These are phyloP conservation scores for sunflower (Helianthus annuus) DNA, from an alignment of 129 eudicot species.

Conservation along the genomic window HanXRQr2.0-SUNRISE NC_035433.2:57640081-57640580, in stretches of 20 bases:
- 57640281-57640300: constrained; percentile 70
- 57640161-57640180: constrained; percentile 41
- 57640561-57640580: too few species aligned
- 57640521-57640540: too few species aligned
- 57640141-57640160: constrained; percentile 41
- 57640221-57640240: constrained; percentile 95
- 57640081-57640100: constrained; percentile 83
- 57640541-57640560: too few species aligned
- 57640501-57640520: too few species aligned
- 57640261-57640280: constrained; percentile 87
- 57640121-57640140: constrained; percentile 41
- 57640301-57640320: constrained; percentile 55
- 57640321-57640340: constrained; percentile 50
- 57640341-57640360: constrained; percentile 72
- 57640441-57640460: too few species aligned
- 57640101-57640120: constrained; percentile 53
- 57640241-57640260: constrained; percentile 91
- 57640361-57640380: constrained; percentile 93
- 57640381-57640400: constrained; percentile 20
- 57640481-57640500: too few species aligned
- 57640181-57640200: constrained; percentile 83
- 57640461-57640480: too few species aligned
- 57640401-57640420: neutral
- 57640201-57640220: constrained; percentile 81
- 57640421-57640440: too few species aligned